These are phyloP conservation scores for Fusarium oligoseptatum DNA, from an alignment of 2,329 filamentous ascomycete species.

Conservation along the genomic window DNA sequence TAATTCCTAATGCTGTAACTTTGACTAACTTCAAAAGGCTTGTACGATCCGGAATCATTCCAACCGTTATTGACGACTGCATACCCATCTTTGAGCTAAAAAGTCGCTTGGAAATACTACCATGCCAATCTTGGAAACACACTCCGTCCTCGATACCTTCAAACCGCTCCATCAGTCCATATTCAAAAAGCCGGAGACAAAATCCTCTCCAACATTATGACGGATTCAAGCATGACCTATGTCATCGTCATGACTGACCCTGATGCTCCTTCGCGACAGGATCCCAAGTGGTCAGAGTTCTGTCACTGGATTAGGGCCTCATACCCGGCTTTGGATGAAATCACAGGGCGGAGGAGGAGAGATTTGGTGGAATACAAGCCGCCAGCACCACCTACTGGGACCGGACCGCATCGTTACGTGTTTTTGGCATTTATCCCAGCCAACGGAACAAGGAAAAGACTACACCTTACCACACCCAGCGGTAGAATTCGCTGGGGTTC, in stretches of 20 bases:
- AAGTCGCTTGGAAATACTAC: constrained; percentile 28
- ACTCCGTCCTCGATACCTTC: constrained; percentile 18
- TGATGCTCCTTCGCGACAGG: constrained; percentile 37
- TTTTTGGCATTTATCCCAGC: constrained; percentile 36
- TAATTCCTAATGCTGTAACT: fast-evolving
- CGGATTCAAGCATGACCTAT: not conserved
- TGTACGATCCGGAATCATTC: constrained; percentile 28
- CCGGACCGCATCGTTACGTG: constrained; percentile 40
- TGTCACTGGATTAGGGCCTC: constrained; percentile 39
- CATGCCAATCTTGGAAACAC: constrained; percentile 35
- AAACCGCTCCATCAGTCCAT: not conserved
- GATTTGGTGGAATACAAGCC: constrained; percentile 37
- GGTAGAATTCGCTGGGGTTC: constrained; percentile 39
- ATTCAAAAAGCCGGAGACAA: not conserved
- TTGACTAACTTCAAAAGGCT: not conserved
- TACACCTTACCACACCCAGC: constrained; percentile 30
- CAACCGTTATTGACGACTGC: constrained; percentile 38
- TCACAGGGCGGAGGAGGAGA: not conserved
- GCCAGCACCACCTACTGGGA: constrained; percentile 35
- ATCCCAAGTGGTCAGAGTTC: constrained; percentile 42
- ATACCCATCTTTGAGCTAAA: constrained; percentile 23
- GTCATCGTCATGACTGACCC: constrained; percentile 38
- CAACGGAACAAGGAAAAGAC: constrained; percentile 32
- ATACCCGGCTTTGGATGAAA: not conserved
- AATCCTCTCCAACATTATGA: not conserved